Conservation (phyloP, 2,329 filamentous ascomycete species). For the Zasmidium cellare region DNA sequence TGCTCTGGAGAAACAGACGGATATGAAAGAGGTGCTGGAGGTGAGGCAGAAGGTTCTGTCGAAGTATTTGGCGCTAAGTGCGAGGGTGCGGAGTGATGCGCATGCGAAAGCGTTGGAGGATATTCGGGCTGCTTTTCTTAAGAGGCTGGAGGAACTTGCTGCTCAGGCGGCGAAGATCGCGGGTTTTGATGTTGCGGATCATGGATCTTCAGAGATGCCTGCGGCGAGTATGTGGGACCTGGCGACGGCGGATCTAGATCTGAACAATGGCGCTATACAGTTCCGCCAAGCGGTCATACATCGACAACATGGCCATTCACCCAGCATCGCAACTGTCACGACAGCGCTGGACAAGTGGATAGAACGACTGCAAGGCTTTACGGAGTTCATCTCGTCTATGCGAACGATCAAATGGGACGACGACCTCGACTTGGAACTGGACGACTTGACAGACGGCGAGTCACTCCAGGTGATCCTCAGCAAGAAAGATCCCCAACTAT, state of each 20-base stretch:
- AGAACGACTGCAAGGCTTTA: constrained; percentile 67
- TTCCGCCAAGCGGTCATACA: constrained; percentile 72
- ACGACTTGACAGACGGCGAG: constrained; percentile 63
- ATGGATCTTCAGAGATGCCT: neutral
- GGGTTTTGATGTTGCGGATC: constrained; percentile 4
- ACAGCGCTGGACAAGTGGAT: constrained; percentile 72
- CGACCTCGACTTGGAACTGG: constrained; percentile 68
- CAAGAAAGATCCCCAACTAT: constrained; percentile 66
- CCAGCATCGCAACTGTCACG: constrained; percentile 62
- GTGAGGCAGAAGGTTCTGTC: constrained; percentile 28
- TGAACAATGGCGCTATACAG: constrained; percentile 36
- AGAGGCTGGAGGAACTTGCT: constrained; percentile 23
- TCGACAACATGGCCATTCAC: constrained; percentile 70
- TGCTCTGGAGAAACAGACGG: constrained; percentile 18
- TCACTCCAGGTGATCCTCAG: constrained; percentile 67
- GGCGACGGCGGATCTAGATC: constrained; percentile 25
- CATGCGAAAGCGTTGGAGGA: constrained; percentile 20
- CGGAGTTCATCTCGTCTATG: constrained; percentile 63
- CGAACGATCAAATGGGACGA: constrained; percentile 73
- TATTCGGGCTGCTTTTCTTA: constrained; percentile 24
- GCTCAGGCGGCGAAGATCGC: constrained; percentile 13
- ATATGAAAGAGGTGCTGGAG: constrained; percentile 24
- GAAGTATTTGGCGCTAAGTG: constrained; percentile 28
- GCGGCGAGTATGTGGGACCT: constrained; percentile 27
- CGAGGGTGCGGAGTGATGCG: constrained; percentile 17